Evolutionary conservation across 1,139 yeast species (phyloP).

Genomic region (Suhomyces coccinellae): DNA sequence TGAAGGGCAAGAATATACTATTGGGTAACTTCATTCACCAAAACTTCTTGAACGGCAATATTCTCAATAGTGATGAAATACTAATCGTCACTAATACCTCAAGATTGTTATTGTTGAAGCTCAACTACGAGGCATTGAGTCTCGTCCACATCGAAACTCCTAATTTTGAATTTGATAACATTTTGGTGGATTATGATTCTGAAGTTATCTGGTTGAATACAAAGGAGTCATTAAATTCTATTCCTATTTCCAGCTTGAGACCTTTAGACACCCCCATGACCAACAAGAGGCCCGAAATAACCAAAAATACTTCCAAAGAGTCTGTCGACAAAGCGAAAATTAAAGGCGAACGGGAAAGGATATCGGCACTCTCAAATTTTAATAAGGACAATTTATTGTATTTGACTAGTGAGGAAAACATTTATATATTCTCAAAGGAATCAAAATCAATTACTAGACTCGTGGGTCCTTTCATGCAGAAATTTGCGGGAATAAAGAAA

Average conservation of each 20-base stretch:
- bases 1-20: conserved; percentile 60
- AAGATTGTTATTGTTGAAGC: conserved; percentile 36
- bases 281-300: background rate
- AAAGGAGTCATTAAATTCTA: background rate
- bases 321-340: background rate
- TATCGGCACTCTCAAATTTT: background rate
- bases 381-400: conserved; percentile 2
- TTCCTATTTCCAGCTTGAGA: conserved; percentile 8
- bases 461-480: conserved; percentile 36
- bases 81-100: conserved; percentile 46
- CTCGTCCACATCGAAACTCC: conserved; percentile 23
- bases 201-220: conserved; percentile 16
- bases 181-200: conserved; percentile 25
- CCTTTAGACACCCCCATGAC: background rate
- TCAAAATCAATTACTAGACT: conserved; percentile 15
- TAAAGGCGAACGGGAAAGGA: background rate
- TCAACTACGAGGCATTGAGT: conserved; percentile 26
- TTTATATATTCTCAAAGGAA: conserved; percentile 23
- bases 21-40: conserved; percentile 50
- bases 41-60: conserved; percentile 43
- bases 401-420: conserved; percentile 13
- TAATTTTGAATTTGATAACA: conserved; percentile 17
- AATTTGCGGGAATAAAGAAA: conserved; percentile 39
- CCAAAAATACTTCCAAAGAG: conserved; percentile 2
- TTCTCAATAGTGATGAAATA: conserved; percentile 39